Evolutionary conservation across 768 basidiomycete genomes (phyloP), one percentile per base, ranked within the genome.

Genomic region (Agaricus subrufescens): DNA sequence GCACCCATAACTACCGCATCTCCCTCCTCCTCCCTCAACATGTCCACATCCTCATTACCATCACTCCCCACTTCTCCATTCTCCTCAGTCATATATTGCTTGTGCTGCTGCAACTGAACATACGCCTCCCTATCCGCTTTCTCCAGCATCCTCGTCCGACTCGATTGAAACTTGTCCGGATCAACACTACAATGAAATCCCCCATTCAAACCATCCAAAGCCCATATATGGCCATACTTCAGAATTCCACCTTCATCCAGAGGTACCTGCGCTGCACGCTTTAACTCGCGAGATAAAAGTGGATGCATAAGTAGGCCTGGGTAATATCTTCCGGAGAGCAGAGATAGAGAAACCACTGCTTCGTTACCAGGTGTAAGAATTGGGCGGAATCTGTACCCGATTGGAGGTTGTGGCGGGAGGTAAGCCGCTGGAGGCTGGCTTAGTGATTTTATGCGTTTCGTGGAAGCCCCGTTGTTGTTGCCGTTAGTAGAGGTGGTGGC

Each of bases 311-410:
- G 75, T 37, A 94, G 74, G 5, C 76, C 72, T 4, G 91, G 87
- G 65, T 94, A 94, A 66, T 94, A 94, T 54, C 92, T 77, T 31
- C 92, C 92, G 31, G 83, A 83, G 58, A 94, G 76, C 46, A 91
- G 72, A 37, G 83, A 80, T 42, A 92, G 74, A 2, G 83, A 83
- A n/a, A 91, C 60, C 19, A 87, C 79, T 14, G 79, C 79, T 67
- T 92, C 89, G 57, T 80, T 67, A 0, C 80, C 86, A 6, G 82
- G 72, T 2, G 74, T 63, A 12, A 91, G 74, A 54, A 94, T 84
- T 0, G 81, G 75, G 15, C 87, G 80, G 70, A 91, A 93, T 59
- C 75, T 77, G 68, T 78, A 91, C 0, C 89, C 87, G 23, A 67
- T 66, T 0, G 91, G 91, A 1, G 92, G 71, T 23, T 73, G 68